Conservation (phyloP, 2,329 filamentous ascomycete genomes). For the Septoria petroselini region DNA sequence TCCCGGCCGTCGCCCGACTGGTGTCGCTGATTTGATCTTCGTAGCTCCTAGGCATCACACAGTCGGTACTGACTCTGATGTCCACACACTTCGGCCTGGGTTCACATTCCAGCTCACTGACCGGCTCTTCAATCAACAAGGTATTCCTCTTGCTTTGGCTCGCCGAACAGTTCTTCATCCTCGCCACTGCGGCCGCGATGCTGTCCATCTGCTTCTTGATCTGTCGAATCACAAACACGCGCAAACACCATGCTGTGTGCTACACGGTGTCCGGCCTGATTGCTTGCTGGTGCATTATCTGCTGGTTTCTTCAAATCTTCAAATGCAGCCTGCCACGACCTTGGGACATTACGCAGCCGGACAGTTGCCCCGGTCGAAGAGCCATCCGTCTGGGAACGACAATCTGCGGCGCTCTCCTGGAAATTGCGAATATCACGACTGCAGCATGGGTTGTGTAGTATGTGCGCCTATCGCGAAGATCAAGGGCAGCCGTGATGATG, state of each 20-base stretch:
- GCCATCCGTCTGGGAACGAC: constrained; percentile 23
- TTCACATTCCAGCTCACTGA: background rate
- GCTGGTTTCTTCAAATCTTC: constrained; percentile 23
- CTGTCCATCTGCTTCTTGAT: constrained; percentile 32
- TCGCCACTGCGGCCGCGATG: constrained; percentile 25
- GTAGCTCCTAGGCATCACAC: constrained; percentile 21
- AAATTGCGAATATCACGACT: constrained; percentile 25
- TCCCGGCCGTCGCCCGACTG: background rate
- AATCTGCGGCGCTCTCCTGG: constrained; percentile 24
- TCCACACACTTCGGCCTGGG: constrained; percentile 30
- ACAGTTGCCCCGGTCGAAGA: constrained; percentile 23
- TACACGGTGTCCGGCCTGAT: constrained; percentile 22
- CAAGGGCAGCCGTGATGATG: constrained; percentile 28
- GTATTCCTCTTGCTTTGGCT: constrained; percentile 24
- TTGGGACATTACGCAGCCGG: constrained; percentile 22
- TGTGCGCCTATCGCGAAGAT: constrained; percentile 28
- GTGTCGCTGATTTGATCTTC: background rate
- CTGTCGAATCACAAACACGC: constrained; percentile 26
- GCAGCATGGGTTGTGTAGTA: constrained; percentile 30
- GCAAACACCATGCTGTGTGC: constrained; percentile 22
- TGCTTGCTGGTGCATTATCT: constrained; percentile 22
- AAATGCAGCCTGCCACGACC: constrained; percentile 29
- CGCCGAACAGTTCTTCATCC: constrained; percentile 21
- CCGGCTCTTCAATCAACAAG: constrained; percentile 5
- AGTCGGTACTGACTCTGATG: constrained; percentile 23